Evolutionary conservation across 192 early-diverging fungal species (phyloP).

Genomic region (Coemansia sp.): DNA sequence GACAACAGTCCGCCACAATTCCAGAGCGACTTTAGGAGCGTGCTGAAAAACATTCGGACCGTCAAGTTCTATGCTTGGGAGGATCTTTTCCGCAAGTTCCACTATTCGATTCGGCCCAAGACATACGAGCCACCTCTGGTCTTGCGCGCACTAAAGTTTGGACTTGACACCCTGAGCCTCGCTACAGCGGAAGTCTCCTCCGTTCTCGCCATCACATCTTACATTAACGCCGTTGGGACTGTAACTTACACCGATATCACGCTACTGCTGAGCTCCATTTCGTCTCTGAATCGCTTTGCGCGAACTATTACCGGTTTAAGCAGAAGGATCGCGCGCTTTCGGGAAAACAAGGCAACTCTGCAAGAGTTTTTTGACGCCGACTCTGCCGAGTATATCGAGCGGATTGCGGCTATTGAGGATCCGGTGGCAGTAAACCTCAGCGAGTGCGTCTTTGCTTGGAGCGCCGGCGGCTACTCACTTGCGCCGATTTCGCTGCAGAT

Average conservation of each 20-base stretch:
- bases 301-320: not conserved
- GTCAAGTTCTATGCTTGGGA: conserved; percentile 74
- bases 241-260: conserved; percentile 15
- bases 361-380: conserved; percentile 4
- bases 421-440: conserved; percentile 19
- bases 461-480: conserved; percentile 52
- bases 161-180: conserved; percentile 25
- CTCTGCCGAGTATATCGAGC: not conserved
- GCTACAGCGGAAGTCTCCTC: conserved; percentile 58
- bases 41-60: conserved; percentile 59
- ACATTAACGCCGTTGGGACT: conserved; percentile 37
- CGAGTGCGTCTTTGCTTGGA: conserved; percentile 32
- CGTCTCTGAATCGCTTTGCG: conserved; percentile 17
- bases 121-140: conserved; percentile 20
- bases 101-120: not conserved
- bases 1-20: conserved; percentile 1
- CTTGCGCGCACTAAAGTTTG: conserved; percentile 13
- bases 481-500: conserved; percentile 62
- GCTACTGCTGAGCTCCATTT: conserved; percentile 23
- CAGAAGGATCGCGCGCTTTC: not conserved
- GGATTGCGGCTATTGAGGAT: not conserved
- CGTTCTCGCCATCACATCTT: conserved; percentile 61
- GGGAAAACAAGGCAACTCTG: not conserved
- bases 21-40: not conserved
- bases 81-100: conserved; percentile 17